Evolutionary conservation across 31 red algal species (phyloP).

Genomic region (Asparagopsis taxiformis): DNA sequence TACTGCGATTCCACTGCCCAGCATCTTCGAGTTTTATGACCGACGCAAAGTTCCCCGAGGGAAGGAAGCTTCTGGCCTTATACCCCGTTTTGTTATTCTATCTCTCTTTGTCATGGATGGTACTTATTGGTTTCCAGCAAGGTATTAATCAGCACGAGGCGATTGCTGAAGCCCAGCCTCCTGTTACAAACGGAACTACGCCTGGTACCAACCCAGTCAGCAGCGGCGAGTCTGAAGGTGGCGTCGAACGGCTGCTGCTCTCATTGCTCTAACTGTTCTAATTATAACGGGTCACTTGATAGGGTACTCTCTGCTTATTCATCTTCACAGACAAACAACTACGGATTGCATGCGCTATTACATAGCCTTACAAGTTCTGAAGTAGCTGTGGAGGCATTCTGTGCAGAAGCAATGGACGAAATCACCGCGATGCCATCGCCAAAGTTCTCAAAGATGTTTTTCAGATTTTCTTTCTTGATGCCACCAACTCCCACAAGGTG

Average conservation of each 20-base stretch:
- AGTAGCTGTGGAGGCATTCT: slow-evolving; percentile 9
- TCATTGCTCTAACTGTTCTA: not conserved
- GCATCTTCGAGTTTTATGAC: slow-evolving; percentile 85
- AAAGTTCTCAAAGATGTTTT: slow-evolving; percentile 19
- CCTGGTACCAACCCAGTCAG: not conserved
- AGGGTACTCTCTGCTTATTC: too few relatives aligned
- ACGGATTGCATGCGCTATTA: slow-evolving; percentile 4
- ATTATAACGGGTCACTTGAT: too few relatives aligned
- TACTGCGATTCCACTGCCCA: not conserved
- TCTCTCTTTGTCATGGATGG: slow-evolving; percentile 82
- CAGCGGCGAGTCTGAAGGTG: not conserved
- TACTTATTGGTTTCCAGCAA: slow-evolving; percentile 92
- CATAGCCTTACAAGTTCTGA: slow-evolving; percentile 23
- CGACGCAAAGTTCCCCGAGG: slow-evolving; percentile 84
- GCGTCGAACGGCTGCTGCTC: not conserved
- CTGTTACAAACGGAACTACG: slow-evolving; percentile 2
- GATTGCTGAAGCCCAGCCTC: slow-evolving; percentile 15
- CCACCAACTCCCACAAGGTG: slow-evolving; percentile 56
- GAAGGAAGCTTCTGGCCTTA: slow-evolving; percentile 77
- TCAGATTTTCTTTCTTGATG: slow-evolving; percentile 36
- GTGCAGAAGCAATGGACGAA: slow-evolving; percentile 14
- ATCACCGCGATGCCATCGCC: slow-evolving; percentile 66
- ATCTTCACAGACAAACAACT: too few relatives aligned
- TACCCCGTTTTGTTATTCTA: slow-evolving; percentile 95
- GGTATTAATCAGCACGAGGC: slow-evolving; percentile 26